Conservation (phyloP, 2,329 filamentous ascomycete species). For the Chaetomiaceae sp. region DNA sequence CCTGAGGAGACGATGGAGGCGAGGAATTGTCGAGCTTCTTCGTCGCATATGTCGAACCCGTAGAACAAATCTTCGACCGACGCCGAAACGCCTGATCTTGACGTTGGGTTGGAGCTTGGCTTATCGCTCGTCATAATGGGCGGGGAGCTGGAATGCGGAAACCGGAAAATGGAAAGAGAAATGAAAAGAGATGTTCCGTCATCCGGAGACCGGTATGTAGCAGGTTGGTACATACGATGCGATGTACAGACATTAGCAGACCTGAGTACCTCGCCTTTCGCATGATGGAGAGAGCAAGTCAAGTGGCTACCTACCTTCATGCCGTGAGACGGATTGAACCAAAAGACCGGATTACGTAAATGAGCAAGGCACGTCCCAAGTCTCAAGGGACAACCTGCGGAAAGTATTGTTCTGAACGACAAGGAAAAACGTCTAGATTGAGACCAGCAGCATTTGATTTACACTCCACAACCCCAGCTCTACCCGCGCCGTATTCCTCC, state of each 20-base stretch:
- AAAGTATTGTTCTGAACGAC: slow-evolving; percentile 3
- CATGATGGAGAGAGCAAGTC: too few relatives aligned
- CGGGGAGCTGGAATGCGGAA: background rate
- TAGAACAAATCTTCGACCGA: slow-evolving; percentile 27
- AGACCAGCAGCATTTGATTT: slow-evolving; percentile 44
- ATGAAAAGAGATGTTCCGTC: background rate
- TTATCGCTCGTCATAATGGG: background rate
- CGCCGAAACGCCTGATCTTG: background rate
- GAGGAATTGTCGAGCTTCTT: slow-evolving; percentile 26
- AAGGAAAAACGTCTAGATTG: slow-evolving; percentile 30
- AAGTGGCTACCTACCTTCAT: too few relatives aligned
- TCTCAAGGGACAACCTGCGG: background rate
- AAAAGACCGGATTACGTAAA: too few relatives aligned
- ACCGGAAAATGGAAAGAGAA: background rate
- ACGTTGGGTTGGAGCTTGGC: background rate
- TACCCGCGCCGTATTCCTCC: slow-evolving; percentile 21
- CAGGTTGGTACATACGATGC: background rate
- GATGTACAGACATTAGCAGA: too few relatives aligned
- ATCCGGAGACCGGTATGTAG: background rate
- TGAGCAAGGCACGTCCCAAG: background rate
- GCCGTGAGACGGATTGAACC: too few relatives aligned
- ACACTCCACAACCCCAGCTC: slow-evolving; percentile 37
- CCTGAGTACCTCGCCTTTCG: too few relatives aligned
- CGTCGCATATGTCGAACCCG: slow-evolving; percentile 28
- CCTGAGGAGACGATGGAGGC: slow-evolving; percentile 23